A percentile compares a stretch with the other conserved stretches of the same genome.
These are phyloP conservation scores for Poa annua DNA, from an alignment of 176 grass and related monocot genomes.

Conservation along the genomic window DNA sequence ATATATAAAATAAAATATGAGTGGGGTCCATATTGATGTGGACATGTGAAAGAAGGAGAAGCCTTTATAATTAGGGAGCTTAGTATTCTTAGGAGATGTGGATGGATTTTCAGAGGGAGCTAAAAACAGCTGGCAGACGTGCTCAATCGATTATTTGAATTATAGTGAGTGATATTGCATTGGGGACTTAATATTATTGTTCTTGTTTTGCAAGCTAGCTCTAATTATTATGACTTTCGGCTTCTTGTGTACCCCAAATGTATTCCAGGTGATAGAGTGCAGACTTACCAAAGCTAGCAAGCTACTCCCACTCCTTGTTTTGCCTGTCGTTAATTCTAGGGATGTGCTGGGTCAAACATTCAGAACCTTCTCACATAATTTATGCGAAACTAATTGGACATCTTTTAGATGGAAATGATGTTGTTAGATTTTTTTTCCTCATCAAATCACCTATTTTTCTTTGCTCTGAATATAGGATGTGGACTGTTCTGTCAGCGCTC, in stretches of 20 bases:
- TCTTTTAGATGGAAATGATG: neutral
- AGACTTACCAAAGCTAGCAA: neutral
- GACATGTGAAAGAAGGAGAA: no score
- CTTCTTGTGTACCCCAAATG: neutral
- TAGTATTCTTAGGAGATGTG: no score
- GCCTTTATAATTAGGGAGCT: no score
- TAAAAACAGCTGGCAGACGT: conserved; percentile 26
- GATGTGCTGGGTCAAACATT: neutral
- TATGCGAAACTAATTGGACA: neutral
- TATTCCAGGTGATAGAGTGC: neutral
- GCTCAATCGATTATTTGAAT: neutral
- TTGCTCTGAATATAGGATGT: conserved; percentile 1
- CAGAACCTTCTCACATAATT: neutral
- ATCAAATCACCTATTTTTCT: neutral
- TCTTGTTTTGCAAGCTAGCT: conserved; percentile 2
- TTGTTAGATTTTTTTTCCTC: neutral
- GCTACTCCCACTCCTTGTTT: neutral
- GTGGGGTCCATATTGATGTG: no score
- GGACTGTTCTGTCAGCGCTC: neutral
- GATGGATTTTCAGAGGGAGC: conserved; percentile 37
- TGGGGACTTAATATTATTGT: neutral
- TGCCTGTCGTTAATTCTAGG: neutral
- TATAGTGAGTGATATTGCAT: conserved; percentile 17
- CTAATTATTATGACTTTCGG: neutral
- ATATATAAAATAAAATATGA: no score